phyloP scores from a whole-genome alignment of 345 rosid species.

The Syzygium aromaticum region DNA sequence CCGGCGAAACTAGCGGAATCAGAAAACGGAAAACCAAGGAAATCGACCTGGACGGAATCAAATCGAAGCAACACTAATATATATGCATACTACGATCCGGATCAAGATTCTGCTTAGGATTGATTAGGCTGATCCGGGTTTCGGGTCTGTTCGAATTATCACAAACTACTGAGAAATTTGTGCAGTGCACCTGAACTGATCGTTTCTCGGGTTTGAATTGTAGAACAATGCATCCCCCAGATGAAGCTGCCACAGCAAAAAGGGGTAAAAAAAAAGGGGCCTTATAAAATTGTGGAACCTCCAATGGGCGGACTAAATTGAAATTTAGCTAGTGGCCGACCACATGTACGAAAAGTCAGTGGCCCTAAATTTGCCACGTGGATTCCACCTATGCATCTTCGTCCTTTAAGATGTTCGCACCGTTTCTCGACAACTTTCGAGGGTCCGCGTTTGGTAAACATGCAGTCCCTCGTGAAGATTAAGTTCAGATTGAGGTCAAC shows the following conservation, averaged over 20 bases:
- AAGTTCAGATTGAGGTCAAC: neutral
- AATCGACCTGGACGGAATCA: fast-evolving
- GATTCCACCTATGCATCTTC: neutral
- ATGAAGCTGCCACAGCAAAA: neutral
- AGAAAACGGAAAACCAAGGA: neutral
- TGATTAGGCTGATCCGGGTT: neutral
- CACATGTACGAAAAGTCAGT: neutral
- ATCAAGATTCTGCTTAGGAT: no score
- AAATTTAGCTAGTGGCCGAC: neutral
- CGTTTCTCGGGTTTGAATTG: neutral
- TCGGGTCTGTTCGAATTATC: neutral
- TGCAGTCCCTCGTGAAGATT: neutral
- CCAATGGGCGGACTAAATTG: neutral
- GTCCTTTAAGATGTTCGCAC: neutral
- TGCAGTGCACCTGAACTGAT: neutral
- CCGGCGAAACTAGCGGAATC: fast-evolving
- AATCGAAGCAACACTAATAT: neutral
- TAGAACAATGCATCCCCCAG: neutral
- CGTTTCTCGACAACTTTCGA: neutral
- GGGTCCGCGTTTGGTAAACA: neutral
- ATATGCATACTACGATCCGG: neutral
- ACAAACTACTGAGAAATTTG: neutral
- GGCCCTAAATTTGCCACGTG: neutral
- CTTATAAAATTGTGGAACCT: neutral
- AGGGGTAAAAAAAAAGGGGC: neutral